Evolutionary conservation across 2,329 filamentous ascomycete genomes (phyloP).

Genomic region (Aspergillus candidus): DNA sequence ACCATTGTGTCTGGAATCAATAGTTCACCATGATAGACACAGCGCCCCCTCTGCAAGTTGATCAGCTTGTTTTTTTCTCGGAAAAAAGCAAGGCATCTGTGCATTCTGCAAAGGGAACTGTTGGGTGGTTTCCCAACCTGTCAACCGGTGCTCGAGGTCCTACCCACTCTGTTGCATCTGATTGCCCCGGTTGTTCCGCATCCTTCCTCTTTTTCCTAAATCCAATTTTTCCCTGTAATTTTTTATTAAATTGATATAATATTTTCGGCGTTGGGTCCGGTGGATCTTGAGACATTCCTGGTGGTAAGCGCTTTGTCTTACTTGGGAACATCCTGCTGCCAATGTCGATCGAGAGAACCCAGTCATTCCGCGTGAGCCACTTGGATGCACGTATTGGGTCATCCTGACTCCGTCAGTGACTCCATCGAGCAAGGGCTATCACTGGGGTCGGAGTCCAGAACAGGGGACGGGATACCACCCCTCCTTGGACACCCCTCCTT

Average conservation of each 20-base stretch:
- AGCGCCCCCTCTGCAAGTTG: too few relatives aligned
- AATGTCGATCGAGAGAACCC: conserved; percentile 10
- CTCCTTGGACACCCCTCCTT: conserved; percentile 9
- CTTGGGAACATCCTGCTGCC: conserved; percentile 6
- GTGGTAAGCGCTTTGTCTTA: conserved; percentile 14
- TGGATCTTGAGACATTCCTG: conserved; percentile 11
- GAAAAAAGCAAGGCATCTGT: conserved; percentile 9
- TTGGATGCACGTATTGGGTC: conserved; percentile 2
- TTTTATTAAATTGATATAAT: too few relatives aligned
- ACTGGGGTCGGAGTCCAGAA: conserved; percentile 5
- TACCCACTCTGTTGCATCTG: conserved; percentile 4
- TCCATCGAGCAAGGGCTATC: conserved; percentile 8
- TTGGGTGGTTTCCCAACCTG: conserved; percentile 7
- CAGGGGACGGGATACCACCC: conserved; percentile 8
- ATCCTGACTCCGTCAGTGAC: conserved; percentile 6
- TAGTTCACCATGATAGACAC: too few relatives aligned
- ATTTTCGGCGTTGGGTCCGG: conserved; percentile 1
- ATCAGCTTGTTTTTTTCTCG: too few relatives aligned
- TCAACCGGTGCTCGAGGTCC: conserved; percentile 8
- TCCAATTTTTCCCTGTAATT: too few relatives aligned
- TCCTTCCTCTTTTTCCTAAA: conserved; percentile 2
- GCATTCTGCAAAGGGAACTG: conserved; percentile 8
- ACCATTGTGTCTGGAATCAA: too few relatives aligned
- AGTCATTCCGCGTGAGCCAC: conserved; percentile 10
- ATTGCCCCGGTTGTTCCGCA: conserved; percentile 9